These are phyloP conservation scores for Stromatinia cepivora DNA, from an alignment of 2,329 filamentous ascomycete genomes.

Conservation along the genomic window DNA sequence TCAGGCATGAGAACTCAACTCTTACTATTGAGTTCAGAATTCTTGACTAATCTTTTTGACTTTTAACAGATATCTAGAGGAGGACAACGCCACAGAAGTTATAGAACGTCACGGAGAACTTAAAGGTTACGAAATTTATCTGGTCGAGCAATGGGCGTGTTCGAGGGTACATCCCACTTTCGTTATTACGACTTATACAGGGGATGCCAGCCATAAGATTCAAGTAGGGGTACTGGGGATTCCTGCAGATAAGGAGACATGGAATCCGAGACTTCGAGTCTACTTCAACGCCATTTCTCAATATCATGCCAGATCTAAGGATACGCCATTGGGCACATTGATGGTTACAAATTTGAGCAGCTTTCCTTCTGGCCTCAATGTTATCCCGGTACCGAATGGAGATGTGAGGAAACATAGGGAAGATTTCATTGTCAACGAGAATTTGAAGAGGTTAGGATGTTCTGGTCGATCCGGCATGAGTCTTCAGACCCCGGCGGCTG, in stretches of 20 bases:
- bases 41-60: constrained; percentile 19
- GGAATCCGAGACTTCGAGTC: constrained; percentile 75
- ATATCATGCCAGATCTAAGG: constrained; percentile 79
- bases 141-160: constrained; percentile 97
- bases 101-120: constrained; percentile 71
- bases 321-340: constrained; percentile 78
- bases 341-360: constrained; percentile 94
- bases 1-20: constrained; percentile 45
- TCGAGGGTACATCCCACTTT: constrained; percentile 88
- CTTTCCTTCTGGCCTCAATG: constrained; percentile 87
- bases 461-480: constrained; percentile 86
- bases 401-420: constrained; percentile 78
- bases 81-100: constrained; percentile 74
- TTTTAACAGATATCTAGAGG: constrained; percentile 69
- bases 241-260: constrained; percentile 73
- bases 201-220: constrained; percentile 77
- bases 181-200: constrained; percentile 89
- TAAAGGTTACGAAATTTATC: constrained; percentile 84
- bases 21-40: neutral
- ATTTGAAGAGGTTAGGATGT: constrained; percentile 88
- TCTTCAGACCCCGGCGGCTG: constrained; percentile 72
- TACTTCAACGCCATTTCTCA: constrained; percentile 87
- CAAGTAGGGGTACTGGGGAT: constrained; percentile 78
- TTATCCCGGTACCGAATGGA: constrained; percentile 87
- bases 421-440: constrained; percentile 89